A percentile compares a stretch with the other conserved stretches of the same genome.
These are phyloP conservation scores for Bruguiera parviflora DNA, from an alignment of 345 rosid species.

Conservation along the genomic window DNA sequence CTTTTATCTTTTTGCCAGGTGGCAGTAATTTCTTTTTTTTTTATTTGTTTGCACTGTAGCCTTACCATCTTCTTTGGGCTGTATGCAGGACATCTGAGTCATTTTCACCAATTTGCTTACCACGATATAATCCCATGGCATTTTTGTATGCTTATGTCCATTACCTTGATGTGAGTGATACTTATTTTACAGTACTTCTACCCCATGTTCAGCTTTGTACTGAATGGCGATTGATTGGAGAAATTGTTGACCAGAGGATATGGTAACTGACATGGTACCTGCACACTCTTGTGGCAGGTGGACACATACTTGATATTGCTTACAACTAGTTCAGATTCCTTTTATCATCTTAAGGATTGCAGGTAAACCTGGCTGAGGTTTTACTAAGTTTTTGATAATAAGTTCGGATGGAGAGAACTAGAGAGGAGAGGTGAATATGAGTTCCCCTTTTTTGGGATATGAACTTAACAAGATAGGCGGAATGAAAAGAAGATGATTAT, in stretches of 20 bases:
- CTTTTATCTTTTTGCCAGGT: not conserved
- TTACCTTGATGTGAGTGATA: constrained; percentile 80
- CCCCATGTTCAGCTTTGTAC: not conserved
- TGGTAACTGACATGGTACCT: constrained; percentile 13
- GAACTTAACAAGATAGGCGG: too few relatives aligned
- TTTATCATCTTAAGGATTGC: constrained; percentile 96
- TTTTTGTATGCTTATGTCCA: constrained; percentile 93
- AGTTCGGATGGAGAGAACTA: not conserved
- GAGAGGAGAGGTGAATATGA: not conserved
- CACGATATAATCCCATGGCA: constrained; percentile 91
- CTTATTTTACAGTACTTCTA: constrained; percentile 5
- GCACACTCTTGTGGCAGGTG: constrained; percentile 45
- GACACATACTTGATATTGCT: constrained; percentile 90
- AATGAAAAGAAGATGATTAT: too few relatives aligned
- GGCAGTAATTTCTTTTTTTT: too few relatives aligned
- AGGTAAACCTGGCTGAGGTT: constrained; percentile 41
- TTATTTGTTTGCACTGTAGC: constrained; percentile 1
- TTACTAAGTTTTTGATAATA: not conserved
- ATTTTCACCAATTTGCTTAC: constrained; percentile 96
- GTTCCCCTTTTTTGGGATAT: not conserved
- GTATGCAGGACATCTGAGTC: constrained; percentile 91
- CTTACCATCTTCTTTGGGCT: constrained; percentile 16
- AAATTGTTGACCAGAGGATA: not conserved
- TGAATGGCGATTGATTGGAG: not conserved
- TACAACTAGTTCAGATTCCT: constrained; percentile 91